A percentile compares a stretch with the other conserved stretches of the same genome.
Conservation (phyloP, 2,329 filamentous ascomycete genomes). For the Pyrenophora tritici-repentis region DNA sequence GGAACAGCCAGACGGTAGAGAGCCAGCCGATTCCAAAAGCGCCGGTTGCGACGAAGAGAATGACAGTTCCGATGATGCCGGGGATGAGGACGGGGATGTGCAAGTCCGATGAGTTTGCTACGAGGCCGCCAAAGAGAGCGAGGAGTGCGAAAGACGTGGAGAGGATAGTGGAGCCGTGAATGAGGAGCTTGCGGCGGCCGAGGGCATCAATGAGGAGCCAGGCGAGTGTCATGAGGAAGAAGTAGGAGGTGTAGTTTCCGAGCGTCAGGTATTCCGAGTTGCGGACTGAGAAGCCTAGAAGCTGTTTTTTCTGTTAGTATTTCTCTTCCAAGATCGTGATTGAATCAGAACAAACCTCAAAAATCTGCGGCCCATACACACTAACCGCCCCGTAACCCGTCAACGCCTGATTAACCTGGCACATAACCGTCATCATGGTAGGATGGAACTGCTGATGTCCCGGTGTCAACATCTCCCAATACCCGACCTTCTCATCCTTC, state of each 20-base stretch:
- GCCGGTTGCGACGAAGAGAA: slow-evolving; percentile 62
- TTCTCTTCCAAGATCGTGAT: background rate
- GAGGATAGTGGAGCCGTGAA: slow-evolving; percentile 58
- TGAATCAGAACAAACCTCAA: slow-evolving; percentile 47
- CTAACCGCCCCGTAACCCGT: slow-evolving; percentile 65
- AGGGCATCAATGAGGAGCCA: slow-evolving; percentile 64
- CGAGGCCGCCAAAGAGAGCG: slow-evolving; percentile 57
- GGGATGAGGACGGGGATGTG: slow-evolving; percentile 50
- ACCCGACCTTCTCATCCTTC: slow-evolving; percentile 54
- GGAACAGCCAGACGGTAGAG: slow-evolving; percentile 63
- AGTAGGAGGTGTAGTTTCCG: slow-evolving; percentile 66
- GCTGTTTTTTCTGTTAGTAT: slow-evolving; percentile 59
- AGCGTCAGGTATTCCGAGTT: slow-evolving; percentile 62
- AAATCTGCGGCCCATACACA: slow-evolving; percentile 68
- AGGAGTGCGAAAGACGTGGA: slow-evolving; percentile 58
- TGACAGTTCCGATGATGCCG: slow-evolving; percentile 58
- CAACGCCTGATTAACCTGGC: slow-evolving; percentile 65
- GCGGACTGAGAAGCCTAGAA: slow-evolving; percentile 60
- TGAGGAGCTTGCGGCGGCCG: slow-evolving; percentile 59
- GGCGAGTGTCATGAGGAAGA: slow-evolving; percentile 64
- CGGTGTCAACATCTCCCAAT: slow-evolving; percentile 63
- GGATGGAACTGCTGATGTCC: slow-evolving; percentile 63
- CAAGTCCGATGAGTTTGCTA: slow-evolving; percentile 46
- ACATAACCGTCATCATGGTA: slow-evolving; percentile 65
- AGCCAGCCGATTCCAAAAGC: slow-evolving; percentile 67